Evolutionary conservation across 2,329 filamentous ascomycete species (phyloP).

Genomic region (Fusarium sarcochroum): DNA sequence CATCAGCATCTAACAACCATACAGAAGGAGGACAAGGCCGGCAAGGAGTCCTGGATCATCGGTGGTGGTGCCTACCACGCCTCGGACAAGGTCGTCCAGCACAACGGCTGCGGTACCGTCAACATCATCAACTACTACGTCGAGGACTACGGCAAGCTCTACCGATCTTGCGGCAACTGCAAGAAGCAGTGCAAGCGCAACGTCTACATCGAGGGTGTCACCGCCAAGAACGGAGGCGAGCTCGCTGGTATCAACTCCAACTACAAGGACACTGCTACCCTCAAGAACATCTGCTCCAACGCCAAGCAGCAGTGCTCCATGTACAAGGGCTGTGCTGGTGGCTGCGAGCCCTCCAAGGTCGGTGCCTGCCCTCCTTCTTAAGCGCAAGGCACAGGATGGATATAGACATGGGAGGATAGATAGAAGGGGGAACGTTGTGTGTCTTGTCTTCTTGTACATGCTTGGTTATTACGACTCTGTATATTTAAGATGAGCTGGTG

Average conservation of each 20-base stretch:
- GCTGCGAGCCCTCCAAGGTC: slow-evolving; percentile 48
- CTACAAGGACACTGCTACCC: slow-evolving; percentile 38
- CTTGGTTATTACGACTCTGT: not conserved
- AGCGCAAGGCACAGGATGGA: not conserved
- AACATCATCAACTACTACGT: slow-evolving; percentile 46
- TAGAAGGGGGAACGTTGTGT: not conserved
- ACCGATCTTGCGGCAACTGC: slow-evolving; percentile 60
- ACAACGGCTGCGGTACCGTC: slow-evolving; percentile 58
- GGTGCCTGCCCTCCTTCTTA: slow-evolving; percentile 46
- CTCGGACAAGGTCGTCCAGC: slow-evolving; percentile 58
- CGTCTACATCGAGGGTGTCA: slow-evolving; percentile 29
- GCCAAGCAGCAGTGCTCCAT: slow-evolving; percentile 42
- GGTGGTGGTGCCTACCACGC: slow-evolving; percentile 60
- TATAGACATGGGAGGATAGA: not conserved
- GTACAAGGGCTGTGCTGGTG: slow-evolving; percentile 48
- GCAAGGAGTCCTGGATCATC: slow-evolving; percentile 56
- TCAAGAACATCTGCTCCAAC: slow-evolving; percentile 45
- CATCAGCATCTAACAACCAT: slow-evolving; percentile 47
- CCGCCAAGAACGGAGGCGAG: slow-evolving; percentile 37
- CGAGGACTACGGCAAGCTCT: slow-evolving; percentile 62
- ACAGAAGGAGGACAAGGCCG: slow-evolving; percentile 31
- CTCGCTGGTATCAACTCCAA: slow-evolving; percentile 39
- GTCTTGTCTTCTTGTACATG: slow-evolving; percentile 10
- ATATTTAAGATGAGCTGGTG: not conserved
- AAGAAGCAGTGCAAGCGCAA: slow-evolving; percentile 32